Evolutionary conservation across 306 rosid species (phyloP).

Genomic region (Cucumis sativus): Cucumber_9930_V3 NC_026655.2:792001-792500

Average conservation of each 20-base stretch:
- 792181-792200: conserved; percentile 92
- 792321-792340: conserved; percentile 29
- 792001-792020: conserved; percentile 32
- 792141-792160: conserved; percentile 97
- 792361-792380: conserved; percentile 18
- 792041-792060: conserved; percentile 7
- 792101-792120: conserved; percentile 49
- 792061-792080: background rate
- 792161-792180: conserved; percentile 68
- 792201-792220: conserved; percentile 43
- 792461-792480: conserved; percentile 17
- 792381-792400: background rate
- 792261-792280: conserved; percentile 59
- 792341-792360: conserved; percentile 23
- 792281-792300: conserved; percentile 76
- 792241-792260: background rate
- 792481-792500: conserved; percentile 32
- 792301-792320: conserved; percentile 38
- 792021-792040: conserved; percentile 92
- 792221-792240: conserved; percentile 14
- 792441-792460: background rate
- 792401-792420: background rate
- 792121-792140: conserved; percentile 49
- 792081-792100: background rate
- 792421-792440: conserved; percentile 3